Evolutionary conservation across 441 rosid genomes (phyloP).

Genomic region (Omphalea diandra): DNA sequence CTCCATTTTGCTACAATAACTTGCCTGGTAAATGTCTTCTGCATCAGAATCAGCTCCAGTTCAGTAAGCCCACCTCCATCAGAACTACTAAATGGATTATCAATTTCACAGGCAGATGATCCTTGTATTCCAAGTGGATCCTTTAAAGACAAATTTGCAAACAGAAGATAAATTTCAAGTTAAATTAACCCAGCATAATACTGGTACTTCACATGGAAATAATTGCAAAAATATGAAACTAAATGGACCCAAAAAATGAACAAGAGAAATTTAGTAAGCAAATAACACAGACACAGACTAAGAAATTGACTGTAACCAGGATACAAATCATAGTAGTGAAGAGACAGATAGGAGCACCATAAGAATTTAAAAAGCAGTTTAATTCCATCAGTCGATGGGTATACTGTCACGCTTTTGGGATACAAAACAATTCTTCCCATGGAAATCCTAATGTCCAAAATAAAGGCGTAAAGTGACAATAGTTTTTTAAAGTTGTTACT

Average conservation of each 20-base stretch:
- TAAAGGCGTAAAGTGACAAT: not conserved
- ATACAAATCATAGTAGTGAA: not conserved
- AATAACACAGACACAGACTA: not conserved
- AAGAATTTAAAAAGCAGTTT: not conserved
- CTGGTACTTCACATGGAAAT: no score
- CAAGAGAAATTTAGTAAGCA: no score
- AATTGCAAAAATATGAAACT: not conserved
- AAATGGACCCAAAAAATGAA: no score
- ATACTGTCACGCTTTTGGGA: not conserved
- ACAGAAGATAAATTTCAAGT: slow-evolving; percentile 25
- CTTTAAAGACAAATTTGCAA: slow-evolving; percentile 32
- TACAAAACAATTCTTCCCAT: not conserved
- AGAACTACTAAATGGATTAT: slow-evolving; percentile 25
- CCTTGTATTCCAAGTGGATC: slow-evolving; percentile 33
- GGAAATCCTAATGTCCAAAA: not conserved
- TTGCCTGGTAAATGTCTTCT: slow-evolving; percentile 67
- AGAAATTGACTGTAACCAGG: not conserved
- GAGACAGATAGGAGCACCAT: not conserved
- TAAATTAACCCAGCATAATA: not conserved
- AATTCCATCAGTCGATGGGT: not conserved
- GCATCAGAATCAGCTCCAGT: slow-evolving; percentile 55
- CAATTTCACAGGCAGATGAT: slow-evolving; percentile 29
- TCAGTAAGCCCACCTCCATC: slow-evolving; percentile 40
- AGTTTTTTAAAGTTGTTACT: no score
- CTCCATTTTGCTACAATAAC: slow-evolving; percentile 11